Evolutionary conservation across 805 yeast genomes (phyloP).

Genomic region (Kazachstania taianensis): DNA sequence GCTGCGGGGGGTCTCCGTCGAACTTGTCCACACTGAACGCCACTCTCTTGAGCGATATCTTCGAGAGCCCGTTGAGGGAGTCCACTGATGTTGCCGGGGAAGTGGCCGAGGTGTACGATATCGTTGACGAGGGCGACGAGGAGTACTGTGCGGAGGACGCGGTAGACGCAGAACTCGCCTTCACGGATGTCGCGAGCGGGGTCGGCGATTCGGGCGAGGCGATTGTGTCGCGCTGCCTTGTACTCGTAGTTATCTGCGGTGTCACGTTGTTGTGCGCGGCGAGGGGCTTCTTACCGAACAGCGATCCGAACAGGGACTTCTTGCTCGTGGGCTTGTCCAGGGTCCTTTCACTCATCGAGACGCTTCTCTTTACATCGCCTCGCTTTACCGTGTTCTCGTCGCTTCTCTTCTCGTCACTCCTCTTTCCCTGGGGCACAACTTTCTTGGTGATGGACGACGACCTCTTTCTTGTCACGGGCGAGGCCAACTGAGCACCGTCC

Average conservation of each 20-base stretch:
- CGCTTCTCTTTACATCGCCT: constrained; percentile 8
- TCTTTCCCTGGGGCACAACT: neutral
- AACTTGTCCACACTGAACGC: constrained; percentile 68
- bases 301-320: constrained; percentile 21
- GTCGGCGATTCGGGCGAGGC: neutral
- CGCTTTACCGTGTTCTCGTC: neutral
- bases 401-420: constrained; percentile 1
- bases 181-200: neutral
- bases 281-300: constrained; percentile 19
- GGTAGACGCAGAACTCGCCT: constrained; percentile 1
- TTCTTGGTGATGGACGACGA: neutral
- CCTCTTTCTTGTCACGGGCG: too few relatives aligned
- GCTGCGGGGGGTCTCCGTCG: constrained; percentile 80
- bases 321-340: constrained; percentile 8
- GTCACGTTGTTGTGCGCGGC: neutral
- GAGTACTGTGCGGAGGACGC: constrained; percentile 2
- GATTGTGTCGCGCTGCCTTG: too few relatives aligned
- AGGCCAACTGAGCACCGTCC: too few relatives aligned
- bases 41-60: constrained; percentile 46
- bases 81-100: neutral
- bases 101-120: neutral
- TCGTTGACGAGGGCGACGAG: constrained; percentile 6
- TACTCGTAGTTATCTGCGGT: neutral
- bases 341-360: constrained; percentile 11
- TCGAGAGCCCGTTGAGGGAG: constrained; percentile 3